Evolutionary conservation across 2,329 filamentous ascomycete species (phyloP).

Genomic region (Paraphaeosphaeria minitans): DNA sequence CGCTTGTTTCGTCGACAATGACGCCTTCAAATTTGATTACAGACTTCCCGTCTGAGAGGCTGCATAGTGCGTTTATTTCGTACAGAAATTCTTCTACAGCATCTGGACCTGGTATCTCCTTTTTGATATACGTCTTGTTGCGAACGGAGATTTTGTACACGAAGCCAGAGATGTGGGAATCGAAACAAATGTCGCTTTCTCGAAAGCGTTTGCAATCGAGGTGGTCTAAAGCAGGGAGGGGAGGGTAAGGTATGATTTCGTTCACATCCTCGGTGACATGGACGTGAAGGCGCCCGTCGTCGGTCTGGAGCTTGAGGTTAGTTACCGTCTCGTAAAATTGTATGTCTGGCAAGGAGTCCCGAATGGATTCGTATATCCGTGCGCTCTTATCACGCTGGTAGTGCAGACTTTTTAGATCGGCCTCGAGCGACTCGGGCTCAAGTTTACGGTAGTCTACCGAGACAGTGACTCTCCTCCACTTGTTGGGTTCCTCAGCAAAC

Average conservation of each 20-base stretch:
- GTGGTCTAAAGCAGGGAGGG: slow-evolving; percentile 73
- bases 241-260: slow-evolving; percentile 89
- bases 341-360: slow-evolving; percentile 89
- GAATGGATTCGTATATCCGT: slow-evolving; percentile 92
- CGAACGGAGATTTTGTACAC: slow-evolving; percentile 87
- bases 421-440: slow-evolving; percentile 80
- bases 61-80: slow-evolving; percentile 92
- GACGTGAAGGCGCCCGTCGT: slow-evolving; percentile 85
- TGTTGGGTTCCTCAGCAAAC: slow-evolving; percentile 77
- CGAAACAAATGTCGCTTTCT: slow-evolving; percentile 80
- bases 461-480: slow-evolving; percentile 88
- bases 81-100: slow-evolving; percentile 97
- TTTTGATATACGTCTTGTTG: slow-evolving; percentile 82
- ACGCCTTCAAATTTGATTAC: slow-evolving; percentile 89
- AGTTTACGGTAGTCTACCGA: slow-evolving; percentile 90
- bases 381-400: slow-evolving; percentile 92
- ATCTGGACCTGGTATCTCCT: slow-evolving; percentile 95
- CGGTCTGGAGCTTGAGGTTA: slow-evolving; percentile 91
- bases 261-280: slow-evolving; percentile 98
- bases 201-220: slow-evolving; percentile 63
- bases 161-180: slow-evolving; percentile 93
- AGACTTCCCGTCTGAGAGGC: slow-evolving; percentile 71
- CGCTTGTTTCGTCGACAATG: slow-evolving; percentile 76
- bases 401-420: slow-evolving; percentile 75
- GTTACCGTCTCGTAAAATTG: slow-evolving; percentile 96